Evolutionary conservation across 352 stramenopile genomes (phyloP), one percentile per base, ranked within the genome.

Genomic region (Phytophthora citrophthora): DNA sequence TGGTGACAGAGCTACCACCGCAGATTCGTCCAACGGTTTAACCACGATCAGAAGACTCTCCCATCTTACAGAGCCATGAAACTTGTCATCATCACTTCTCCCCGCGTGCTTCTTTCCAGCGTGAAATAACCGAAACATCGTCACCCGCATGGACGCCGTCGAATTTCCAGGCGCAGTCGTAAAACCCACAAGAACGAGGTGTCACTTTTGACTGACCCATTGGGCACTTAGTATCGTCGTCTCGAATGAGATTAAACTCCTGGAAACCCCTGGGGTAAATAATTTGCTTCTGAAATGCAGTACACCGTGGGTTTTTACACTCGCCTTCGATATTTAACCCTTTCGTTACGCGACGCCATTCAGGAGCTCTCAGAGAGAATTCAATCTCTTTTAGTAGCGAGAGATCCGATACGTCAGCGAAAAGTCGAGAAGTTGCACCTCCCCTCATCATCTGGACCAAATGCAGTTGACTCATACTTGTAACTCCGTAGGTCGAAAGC

Each of bases 141-240:
- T 65, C 43, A 9, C 16, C 49, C 11, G 48, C 15, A 1, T 54
- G 50, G 0, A 69, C 44, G 13, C 64, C 72, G 15, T 81, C 72
- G 51, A 54, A 81, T 29, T 65, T 61, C 69, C 73, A 81, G 1
- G 36, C 48, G 18, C 73, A 81, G 23, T 74, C 57, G 31, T 78
- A 76, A 32, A 78, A 73, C 0, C 69, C 73, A 29, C 73, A 81
- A 1, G 64, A 69, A 6, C 72, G 10, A 5, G 69, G 64, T 3
- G 59, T 52, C 5, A 81, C 52, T 1, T 38, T 27, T 3, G 1
- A n/a, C 12, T 31, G 6, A 16, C 72, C 77, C 12, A 68, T 38
- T 38, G 53, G 68, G 53, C 62, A 76, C 10, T 13, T 20, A 1
- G 55, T 26, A 12, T 38, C 23, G 2, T 27, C 16, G 26, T 72